These are phyloP conservation scores for Trapa bicornis DNA, from an alignment of 345 rosid genomes.

Conservation along the genomic window DNA sequence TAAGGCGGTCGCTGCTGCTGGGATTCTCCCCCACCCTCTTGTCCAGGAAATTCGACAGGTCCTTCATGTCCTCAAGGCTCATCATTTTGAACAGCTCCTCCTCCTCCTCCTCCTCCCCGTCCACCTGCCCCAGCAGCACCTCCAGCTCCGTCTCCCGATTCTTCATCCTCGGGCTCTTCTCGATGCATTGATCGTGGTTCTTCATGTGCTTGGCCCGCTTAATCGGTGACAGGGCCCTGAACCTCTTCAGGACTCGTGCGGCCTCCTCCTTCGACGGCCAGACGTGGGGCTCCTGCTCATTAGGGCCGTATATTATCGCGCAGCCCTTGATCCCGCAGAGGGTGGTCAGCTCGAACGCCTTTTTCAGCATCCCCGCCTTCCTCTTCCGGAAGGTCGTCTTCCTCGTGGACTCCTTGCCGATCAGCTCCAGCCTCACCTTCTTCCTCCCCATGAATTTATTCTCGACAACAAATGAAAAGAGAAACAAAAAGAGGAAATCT, in stretches of 20 bases:
- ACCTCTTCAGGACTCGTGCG: constrained; percentile 4
- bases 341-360: constrained; percentile 28
- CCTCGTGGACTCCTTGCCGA: constrained; percentile 22
- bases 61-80: constrained; percentile 11
- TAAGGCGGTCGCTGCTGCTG: not conserved
- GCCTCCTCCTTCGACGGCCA: constrained; percentile 33
- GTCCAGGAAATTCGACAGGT: constrained; percentile 5
- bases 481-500: not conserved
- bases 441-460: constrained; percentile 21
- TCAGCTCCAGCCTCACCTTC: constrained; percentile 23
- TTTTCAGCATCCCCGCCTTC: constrained; percentile 32
- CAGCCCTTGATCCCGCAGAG: constrained; percentile 35
- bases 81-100: constrained; percentile 1
- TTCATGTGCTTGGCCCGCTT: constrained; percentile 25
- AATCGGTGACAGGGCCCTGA: constrained; percentile 15
- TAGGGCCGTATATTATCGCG: constrained; percentile 21
- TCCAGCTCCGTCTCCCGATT: constrained; percentile 23
- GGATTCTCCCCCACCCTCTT: constrained; percentile 10
- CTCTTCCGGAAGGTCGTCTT: constrained; percentile 28
- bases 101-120: constrained; percentile 2
- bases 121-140: constrained; percentile 6
- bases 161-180: constrained; percentile 9
- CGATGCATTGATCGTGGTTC: constrained; percentile 21
- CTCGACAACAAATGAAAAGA: not conserved
- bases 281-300: constrained; percentile 13